Conservation (phyloP, 257 asterid genomes). For the Fraxinus pennsylvanica region DNA sequence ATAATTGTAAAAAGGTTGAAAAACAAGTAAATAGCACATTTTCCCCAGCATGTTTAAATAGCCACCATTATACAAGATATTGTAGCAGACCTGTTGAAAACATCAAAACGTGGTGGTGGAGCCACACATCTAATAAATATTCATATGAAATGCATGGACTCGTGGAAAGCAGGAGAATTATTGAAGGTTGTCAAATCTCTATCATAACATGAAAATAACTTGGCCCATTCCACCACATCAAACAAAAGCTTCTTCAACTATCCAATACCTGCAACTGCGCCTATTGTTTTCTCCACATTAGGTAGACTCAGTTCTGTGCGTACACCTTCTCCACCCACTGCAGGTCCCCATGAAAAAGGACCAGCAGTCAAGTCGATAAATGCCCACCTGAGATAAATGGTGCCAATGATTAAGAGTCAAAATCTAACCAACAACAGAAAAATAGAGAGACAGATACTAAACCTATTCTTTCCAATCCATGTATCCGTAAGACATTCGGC, state of each 20-base stretch:
- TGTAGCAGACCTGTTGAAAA: constrained; percentile 3
- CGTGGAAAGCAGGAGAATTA: constrained; percentile 14
- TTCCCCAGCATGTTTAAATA: constrained; percentile 8
- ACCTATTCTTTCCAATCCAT: constrained; percentile 93
- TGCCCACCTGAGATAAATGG: constrained; percentile 79
- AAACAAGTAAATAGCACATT: constrained; percentile 16
- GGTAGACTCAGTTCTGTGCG: constrained; percentile 94
- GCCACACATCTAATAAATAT: neutral
- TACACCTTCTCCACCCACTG: constrained; percentile 99
- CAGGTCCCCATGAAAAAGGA: constrained; percentile 98
- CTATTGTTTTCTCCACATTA: constrained; percentile 86
- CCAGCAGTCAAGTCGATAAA: constrained; percentile 93
- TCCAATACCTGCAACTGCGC: constrained; percentile 83
- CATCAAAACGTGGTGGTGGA: constrained; percentile 14
- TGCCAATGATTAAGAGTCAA: constrained; percentile 19
- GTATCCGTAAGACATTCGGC: constrained; percentile 92
- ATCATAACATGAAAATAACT: constrained; percentile 14
- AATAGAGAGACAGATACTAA: constrained; percentile 6
- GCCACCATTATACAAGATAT: constrained; percentile 12
- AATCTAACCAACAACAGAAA: constrained; percentile 8
- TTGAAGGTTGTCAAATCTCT: constrained; percentile 6
- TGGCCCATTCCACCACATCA: constrained; percentile 19
- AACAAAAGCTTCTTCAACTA: constrained; percentile 11
- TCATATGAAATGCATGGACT: constrained; percentile 22
- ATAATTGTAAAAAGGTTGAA: constrained; percentile 7